Percentiles rank a stretch among this genome's conserved stretches.
Evolutionary conservation across 805 yeast genomes (phyloP).

Genomic region (Hanseniaspora jakobsenii): DNA sequence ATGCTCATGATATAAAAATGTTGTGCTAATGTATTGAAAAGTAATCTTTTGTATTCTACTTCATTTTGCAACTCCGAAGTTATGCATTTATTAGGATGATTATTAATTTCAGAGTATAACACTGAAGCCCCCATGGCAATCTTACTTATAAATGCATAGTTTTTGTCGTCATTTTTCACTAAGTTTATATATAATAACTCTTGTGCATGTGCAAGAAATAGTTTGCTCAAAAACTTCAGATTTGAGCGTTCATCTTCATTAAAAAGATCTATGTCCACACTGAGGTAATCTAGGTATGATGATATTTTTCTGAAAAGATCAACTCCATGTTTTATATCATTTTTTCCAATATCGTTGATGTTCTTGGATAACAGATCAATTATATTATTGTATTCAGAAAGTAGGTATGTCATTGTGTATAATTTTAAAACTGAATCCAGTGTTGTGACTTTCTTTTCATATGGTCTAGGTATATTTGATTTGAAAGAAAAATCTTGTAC

Average conservation of each 20-base stretch:
- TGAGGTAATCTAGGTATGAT: background rate
- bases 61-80: background rate
- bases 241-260: background rate
- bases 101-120: background rate
- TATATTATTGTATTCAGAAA: no score
- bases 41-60: background rate
- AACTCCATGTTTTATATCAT: background rate
- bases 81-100: background rate
- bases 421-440: no score
- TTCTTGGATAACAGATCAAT: background rate
- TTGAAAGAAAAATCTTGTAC: no score
- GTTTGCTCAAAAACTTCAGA: background rate
- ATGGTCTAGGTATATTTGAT: no score
- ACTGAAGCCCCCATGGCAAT: slow-evolving; percentile 2
- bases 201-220: slow-evolving; percentile 1
- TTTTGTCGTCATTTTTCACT: background rate
- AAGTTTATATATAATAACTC: background rate
- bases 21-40: background rate
- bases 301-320: background rate
- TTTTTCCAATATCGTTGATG: background rate
- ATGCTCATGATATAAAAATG: background rate
- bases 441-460: no score
- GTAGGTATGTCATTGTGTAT: no score
- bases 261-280: background rate
- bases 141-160: background rate